Evolutionary conservation across 768 basidiomycete genomes (phyloP).

Genomic region (Suillus subluteus): DNA sequence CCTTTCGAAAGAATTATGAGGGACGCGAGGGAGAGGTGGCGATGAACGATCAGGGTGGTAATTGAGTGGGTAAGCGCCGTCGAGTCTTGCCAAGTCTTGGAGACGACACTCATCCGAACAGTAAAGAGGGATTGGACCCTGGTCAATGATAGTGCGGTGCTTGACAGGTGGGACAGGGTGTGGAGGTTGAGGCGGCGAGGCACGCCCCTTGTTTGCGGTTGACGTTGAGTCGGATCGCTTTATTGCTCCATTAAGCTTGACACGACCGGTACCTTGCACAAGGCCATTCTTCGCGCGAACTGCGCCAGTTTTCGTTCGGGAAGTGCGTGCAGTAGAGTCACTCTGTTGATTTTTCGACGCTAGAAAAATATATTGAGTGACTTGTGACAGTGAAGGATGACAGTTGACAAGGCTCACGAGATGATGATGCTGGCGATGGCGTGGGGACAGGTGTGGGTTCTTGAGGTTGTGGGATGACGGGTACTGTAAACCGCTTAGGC

Average conservation of each 20-base stretch:
- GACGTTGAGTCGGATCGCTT: conserved; percentile 40
- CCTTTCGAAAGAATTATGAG: conserved; percentile 41
- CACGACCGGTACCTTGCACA: conserved; percentile 66
- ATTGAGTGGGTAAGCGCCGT: conserved; percentile 46
- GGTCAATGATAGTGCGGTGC: conserved; percentile 75
- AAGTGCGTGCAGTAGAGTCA: conserved; percentile 29
- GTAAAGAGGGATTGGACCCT: conserved; percentile 79
- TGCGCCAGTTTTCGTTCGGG: conserved; percentile 40
- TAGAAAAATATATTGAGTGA: conserved; percentile 14
- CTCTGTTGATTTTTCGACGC: conserved; percentile 33
- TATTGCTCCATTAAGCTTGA: conserved; percentile 59
- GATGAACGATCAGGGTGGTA: conserved; percentile 51
- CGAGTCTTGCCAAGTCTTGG: conserved; percentile 52
- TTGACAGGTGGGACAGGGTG: conserved; percentile 42
- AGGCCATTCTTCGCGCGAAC: conserved; percentile 50
- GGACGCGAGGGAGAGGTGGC: conserved; percentile 44
- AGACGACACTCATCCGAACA: conserved; percentile 80
- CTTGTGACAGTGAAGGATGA: not conserved
- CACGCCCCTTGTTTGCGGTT: conserved; percentile 18
- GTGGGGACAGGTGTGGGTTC: conserved; percentile 32
- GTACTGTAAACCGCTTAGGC: conserved; percentile 71
- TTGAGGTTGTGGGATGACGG: conserved; percentile 36
- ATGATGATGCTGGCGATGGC: conserved; percentile 42
- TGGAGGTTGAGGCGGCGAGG: conserved; percentile 22
- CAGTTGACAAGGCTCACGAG: conserved; percentile 38